Evolutionary conservation across 2,329 filamentous ascomycete species (phyloP).

Genomic region (Alternaria gaisen): DNA sequence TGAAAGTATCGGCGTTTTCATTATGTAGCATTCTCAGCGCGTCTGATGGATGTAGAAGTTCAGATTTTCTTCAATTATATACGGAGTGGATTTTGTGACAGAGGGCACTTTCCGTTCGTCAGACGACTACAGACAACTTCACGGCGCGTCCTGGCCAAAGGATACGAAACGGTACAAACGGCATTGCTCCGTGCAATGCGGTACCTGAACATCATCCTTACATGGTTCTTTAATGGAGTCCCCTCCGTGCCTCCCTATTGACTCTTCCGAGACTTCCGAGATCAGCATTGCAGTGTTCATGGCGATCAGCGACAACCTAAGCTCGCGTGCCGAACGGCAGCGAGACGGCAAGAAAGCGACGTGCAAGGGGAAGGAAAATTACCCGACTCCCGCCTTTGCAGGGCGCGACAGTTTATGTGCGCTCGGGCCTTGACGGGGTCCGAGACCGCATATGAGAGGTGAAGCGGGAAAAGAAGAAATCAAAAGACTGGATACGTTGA

Average conservation of each 20-base stretch:
- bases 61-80: background rate
- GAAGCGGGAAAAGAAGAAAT: background rate
- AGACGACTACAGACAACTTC: background rate
- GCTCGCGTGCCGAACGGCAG: conserved; percentile 11
- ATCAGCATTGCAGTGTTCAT: background rate
- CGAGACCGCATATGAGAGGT: conserved; percentile 5
- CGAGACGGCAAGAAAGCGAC: background rate
- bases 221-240: background rate
- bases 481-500: background rate
- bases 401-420: background rate
- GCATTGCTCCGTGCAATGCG: background rate
- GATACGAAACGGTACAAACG: background rate
- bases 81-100: background rate
- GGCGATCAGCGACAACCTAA: conserved; percentile 6
- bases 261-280: background rate
- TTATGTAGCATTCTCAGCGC: background rate
- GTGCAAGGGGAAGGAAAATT: conserved; percentile 7
- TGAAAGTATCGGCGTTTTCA: background rate
- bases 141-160: background rate
- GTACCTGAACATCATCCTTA: background rate
- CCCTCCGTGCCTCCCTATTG: background rate
- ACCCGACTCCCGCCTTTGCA: conserved; percentile 21
- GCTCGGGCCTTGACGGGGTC: conserved; percentile 12
- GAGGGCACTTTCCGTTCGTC: background rate
- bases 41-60: background rate